Conservation (phyloP, 768 basidiomycete genomes). For the Rhizopogon sp. region DNA sequence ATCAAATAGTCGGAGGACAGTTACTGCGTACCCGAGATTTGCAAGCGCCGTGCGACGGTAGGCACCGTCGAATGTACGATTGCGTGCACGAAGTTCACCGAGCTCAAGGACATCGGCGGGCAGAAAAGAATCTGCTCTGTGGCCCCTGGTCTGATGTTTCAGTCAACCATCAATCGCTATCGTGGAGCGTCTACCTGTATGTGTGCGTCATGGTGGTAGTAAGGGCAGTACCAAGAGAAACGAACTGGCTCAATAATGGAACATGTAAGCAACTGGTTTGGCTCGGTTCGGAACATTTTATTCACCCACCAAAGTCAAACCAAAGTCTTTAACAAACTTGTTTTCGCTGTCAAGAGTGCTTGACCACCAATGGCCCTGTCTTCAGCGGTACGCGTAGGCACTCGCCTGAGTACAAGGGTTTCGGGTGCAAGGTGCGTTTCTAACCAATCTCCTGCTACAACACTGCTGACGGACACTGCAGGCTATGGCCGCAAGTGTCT, state of each 20-base stretch:
- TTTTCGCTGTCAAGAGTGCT: background rate
- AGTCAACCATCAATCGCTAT: background rate
- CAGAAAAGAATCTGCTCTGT: slow-evolving; percentile 45
- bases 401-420: slow-evolving; percentile 19
- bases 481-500: slow-evolving; percentile 9
- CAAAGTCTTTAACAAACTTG: background rate
- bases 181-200: slow-evolving; percentile 19
- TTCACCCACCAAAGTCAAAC: background rate
- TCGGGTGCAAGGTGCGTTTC: slow-evolving; percentile 16
- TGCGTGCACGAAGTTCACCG: slow-evolving; percentile 72
- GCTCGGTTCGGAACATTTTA: slow-evolving; percentile 11
- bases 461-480: slow-evolving; percentile 12
- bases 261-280: slow-evolving; percentile 1
- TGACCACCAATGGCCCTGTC: slow-evolving; percentile 12
- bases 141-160: slow-evolving; percentile 29
- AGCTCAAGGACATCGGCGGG: slow-evolving; percentile 54
- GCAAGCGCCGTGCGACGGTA: slow-evolving; percentile 74
- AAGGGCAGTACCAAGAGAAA: slow-evolving; percentile 7
- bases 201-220: slow-evolving; percentile 10
- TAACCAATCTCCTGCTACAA: background rate
- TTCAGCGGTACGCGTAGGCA: slow-evolving; percentile 14
- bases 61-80: slow-evolving; percentile 80
- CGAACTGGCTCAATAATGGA: slow-evolving; percentile 7
- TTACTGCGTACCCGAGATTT: slow-evolving; percentile 66
- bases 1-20: slow-evolving; percentile 79